These are phyloP conservation scores for Globisporangium iwayamae DNA, from an alignment of 352 stramenopile genomes.

Conservation along the genomic window DNA sequence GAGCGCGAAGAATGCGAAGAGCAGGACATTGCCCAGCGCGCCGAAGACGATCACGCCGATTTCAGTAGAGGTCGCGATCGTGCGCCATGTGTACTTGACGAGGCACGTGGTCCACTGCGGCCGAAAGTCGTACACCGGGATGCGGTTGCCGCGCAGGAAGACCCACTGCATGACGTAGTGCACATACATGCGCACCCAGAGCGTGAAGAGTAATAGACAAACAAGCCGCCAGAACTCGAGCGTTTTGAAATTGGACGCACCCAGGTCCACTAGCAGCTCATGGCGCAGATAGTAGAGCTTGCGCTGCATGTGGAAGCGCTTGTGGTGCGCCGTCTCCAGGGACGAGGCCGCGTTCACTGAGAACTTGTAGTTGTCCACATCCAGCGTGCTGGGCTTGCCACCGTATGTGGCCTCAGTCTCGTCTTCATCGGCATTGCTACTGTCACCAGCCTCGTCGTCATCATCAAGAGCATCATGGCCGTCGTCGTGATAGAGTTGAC, in stretches of 20 bases:
- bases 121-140: conserved; percentile 81
- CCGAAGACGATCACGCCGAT: conserved; percentile 65
- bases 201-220: conserved; percentile 52
- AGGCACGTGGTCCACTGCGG: conserved; percentile 60
- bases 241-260: conserved; percentile 39
- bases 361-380: conserved; percentile 54
- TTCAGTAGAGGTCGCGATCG: conserved; percentile 57
- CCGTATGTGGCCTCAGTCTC: neutral
- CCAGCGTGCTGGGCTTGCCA: neutral
- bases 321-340: conserved; percentile 48
- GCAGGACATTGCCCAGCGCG: conserved; percentile 44
- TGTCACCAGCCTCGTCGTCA: neutral
- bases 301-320: conserved; percentile 51
- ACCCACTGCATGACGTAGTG: conserved; percentile 89
- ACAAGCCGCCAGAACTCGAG: conserved; percentile 81
- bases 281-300: conserved; percentile 82
- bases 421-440: conserved; percentile 1
- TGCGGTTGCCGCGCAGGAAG: conserved; percentile 54
- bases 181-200: conserved; percentile 87
- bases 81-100: conserved; percentile 83
- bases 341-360: conserved; percentile 42
- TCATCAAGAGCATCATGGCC: neutral
- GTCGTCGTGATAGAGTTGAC: neutral
- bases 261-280: conserved; percentile 78
- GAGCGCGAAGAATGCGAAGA: conserved; percentile 48